phyloP scores from a whole-genome alignment of 78 protist genomes.

The Ministeria vibrans region DNA sequence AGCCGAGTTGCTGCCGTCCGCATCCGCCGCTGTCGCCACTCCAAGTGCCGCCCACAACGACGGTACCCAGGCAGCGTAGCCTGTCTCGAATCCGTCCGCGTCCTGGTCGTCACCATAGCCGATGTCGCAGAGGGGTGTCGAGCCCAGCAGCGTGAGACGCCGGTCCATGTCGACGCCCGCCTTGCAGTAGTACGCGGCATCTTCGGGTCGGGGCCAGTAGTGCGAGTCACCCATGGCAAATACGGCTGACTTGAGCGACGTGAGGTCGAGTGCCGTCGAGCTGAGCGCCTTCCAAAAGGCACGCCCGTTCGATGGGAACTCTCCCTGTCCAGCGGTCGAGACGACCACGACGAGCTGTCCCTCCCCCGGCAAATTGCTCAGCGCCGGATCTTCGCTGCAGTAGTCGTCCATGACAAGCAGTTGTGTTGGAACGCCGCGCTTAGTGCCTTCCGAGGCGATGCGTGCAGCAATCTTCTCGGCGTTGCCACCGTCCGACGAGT shows the following conservation, averaged over 20 bases:
- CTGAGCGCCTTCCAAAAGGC: slow-evolving; percentile 41
- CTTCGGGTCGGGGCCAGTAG: slow-evolving; percentile 39
- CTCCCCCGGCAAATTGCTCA: neutral
- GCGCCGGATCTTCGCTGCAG: neutral
- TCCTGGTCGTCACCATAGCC: slow-evolving; percentile 50
- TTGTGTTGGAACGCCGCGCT: slow-evolving; percentile 3
- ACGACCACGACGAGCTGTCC: slow-evolving; percentile 14
- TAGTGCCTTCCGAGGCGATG: neutral
- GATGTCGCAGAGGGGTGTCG: neutral
- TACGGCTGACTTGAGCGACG: slow-evolving; percentile 12
- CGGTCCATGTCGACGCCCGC: slow-evolving; percentile 31
- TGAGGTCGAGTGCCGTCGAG: neutral
- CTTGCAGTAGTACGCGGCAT: slow-evolving; percentile 20
- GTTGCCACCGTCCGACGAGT: slow-evolving; percentile 51
- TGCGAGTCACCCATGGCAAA: slow-evolving; percentile 59
- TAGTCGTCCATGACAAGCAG: slow-evolving; percentile 23
- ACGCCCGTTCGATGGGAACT: slow-evolving; percentile 34
- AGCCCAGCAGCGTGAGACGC: slow-evolving; percentile 18
- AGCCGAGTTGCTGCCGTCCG: too few species aligned
- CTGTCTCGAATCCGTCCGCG: slow-evolving; percentile 16
- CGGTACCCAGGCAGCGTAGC: slow-evolving; percentile 6
- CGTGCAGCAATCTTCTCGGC: slow-evolving; percentile 46
- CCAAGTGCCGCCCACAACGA: neutral
- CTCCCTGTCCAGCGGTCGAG: slow-evolving; percentile 65
- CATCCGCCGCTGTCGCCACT: neutral